Evolutionary conservation across 371 early-diverging fungal species (phyloP), one percentile per base, ranked within the genome.

Genomic region (Rhizoclosmatium hyalinum): DNA sequence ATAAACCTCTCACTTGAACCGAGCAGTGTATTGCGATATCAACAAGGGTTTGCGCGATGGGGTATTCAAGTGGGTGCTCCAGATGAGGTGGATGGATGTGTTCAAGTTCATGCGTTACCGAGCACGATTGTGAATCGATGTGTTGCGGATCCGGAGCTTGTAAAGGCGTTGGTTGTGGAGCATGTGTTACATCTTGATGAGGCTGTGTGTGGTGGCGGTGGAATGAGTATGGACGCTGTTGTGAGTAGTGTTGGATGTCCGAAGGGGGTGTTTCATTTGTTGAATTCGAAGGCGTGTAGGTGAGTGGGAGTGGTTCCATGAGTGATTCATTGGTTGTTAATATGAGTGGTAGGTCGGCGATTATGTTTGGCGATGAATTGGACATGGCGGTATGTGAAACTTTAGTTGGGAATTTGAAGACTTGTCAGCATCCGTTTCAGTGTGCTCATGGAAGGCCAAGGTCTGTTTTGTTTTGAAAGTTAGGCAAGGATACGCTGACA

Each of bases 261-360:
- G 0, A 84, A 82, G 39, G 90, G 88, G 5, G 88, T 94, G 12
- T 57, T 91, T 73, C 87, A 90, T 19, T 86, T 92, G 41, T 69
- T 93, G 32, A 90, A 92, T 70, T 92, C 92, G 1, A 92, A 89
- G 76, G 93, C 94, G 3, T 94, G 94, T 76, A 80, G 92, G 91
- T 90, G 77, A 43, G 75, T 66, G 44, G 10, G 32, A 10, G 10
- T 45, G 12, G 10, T 1, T 1, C 12, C 1, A 12, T 14, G n/a
- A 61, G 53, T 53, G 47, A 61, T 50, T 19, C 14, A 17, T 65
- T 46, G n/a, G 55, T 68, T 65, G 65, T 71, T 68, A 66, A 8
- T 43, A 42, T 32, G 17, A 47, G 19, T 42, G 61, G 8, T 43
- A 81, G 82, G 81, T 89, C 90, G 47, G 93, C 94, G 2, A 90